Conservation (phyloP, 164 flowering plant genomes). For the Piper longum region DNA sequence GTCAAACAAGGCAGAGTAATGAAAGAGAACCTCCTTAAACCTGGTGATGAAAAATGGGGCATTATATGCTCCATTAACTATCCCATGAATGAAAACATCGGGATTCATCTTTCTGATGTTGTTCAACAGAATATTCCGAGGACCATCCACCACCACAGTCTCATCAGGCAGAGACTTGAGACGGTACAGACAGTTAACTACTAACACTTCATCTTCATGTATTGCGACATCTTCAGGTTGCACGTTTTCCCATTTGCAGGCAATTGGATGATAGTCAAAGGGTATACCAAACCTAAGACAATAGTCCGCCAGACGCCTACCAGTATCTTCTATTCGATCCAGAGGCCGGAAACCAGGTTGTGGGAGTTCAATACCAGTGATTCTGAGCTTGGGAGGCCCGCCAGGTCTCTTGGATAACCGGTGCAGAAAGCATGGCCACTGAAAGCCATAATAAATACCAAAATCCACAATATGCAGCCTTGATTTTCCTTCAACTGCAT, state of each 20-base stretch:
- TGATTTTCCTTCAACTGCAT: constrained; percentile 19
- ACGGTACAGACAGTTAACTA: constrained; percentile 54
- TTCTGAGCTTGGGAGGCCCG: constrained; percentile 69
- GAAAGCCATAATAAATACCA: constrained; percentile 84
- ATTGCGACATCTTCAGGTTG: constrained; percentile 52
- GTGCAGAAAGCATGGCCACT: constrained; percentile 75
- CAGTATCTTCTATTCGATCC: constrained; percentile 67
- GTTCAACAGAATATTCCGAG: constrained; percentile 40
- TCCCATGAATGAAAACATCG: constrained; percentile 46
- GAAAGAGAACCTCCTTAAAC: constrained; percentile 70
- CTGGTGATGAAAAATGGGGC: constrained; percentile 81
- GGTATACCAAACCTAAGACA: constrained; percentile 58
- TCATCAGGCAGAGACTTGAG: constrained; percentile 52
- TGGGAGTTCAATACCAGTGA: constrained; percentile 82
- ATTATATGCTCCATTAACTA: constrained; percentile 54
- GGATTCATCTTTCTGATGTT: constrained; percentile 52
- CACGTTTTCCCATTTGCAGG: constrained; percentile 71
- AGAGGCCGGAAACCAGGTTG: constrained; percentile 86
- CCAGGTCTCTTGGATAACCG: constrained; percentile 39
- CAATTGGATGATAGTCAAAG: constrained; percentile 65
- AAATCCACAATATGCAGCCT: constrained; percentile 71
- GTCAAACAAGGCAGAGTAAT: constrained; percentile 67
- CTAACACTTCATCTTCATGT: constrained; percentile 45
- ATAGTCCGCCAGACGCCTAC: constrained; percentile 53
- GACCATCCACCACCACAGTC: constrained; percentile 44